Evolutionary conservation across 164 flowering plant genomes (phyloP), one percentile per base, ranked within the genome.

Genomic region (Pachysandra terminalis): DNA sequence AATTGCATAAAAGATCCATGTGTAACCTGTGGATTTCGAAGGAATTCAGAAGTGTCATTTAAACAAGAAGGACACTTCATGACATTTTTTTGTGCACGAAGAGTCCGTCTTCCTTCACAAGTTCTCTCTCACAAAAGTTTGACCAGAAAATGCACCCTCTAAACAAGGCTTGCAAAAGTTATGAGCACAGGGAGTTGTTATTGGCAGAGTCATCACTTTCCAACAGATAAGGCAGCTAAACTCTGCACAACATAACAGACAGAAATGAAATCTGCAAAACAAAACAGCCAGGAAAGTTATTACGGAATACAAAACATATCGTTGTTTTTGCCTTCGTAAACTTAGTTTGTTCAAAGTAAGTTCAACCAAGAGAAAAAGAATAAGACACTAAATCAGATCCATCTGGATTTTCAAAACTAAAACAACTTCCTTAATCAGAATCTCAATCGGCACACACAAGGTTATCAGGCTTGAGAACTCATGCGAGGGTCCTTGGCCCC

Each of bases 151-250:
- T 9, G 76, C 83, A 65, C 70, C 82, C 74, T 89, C 95, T 68
- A 96, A 76, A 68, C 99, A 96, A 5, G 75, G 56, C 84, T 93
- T 90, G 83, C 99, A 96, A 72, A 93, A 96, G 69, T 93, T 93
- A 57, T 96, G 99, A 67, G 87, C 99, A 79, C 98, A 96, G 0
- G 97, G 96, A 12, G 99, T 96, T 1, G 98, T 91, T 4, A 93
- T 68, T 0, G 99, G 99, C 10, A 67, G 76, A 58, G 40, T 78
- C 95, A 95, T 81, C 61, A 92, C 88, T 23, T 89, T 79, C 19
- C 74, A 75, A 65, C 98, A 96, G 9, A 89, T 68, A 1, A 72
- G 82, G 75, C 99, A 96, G 57, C 88, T 75, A 65, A 90, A 87
- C 52, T 84, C 98, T 96, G 87, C 84, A 77, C 17, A 19, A 45